Conservation (phyloP, 2,329 filamentous ascomycete species). For the Aspergillus aculeatinus region DNA sequence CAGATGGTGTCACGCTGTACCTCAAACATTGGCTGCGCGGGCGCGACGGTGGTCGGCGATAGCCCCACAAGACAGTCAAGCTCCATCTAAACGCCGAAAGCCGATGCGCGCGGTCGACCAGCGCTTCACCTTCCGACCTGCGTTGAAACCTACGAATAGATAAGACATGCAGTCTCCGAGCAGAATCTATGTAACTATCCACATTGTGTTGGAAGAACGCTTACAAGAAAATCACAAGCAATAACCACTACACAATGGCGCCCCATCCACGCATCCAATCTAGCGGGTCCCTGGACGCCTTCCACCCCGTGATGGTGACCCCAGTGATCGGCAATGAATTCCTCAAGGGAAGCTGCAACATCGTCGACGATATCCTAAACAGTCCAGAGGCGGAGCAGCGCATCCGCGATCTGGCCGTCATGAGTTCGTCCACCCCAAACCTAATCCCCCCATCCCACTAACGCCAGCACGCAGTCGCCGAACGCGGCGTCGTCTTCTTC, state of each 20-base stretch:
- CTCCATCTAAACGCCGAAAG: not conserved
- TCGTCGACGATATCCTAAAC: conserved; percentile 56
- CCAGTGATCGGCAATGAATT: conserved; percentile 46
- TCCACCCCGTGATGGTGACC: conserved; percentile 24
- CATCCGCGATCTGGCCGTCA: conserved; percentile 66
- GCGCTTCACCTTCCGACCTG: not conserved
- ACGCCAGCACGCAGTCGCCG: conserved; percentile 53
- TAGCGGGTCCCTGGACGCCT: conserved; percentile 15
- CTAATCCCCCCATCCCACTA: not conserved
- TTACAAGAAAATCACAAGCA: not conserved
- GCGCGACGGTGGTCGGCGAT: not conserved
- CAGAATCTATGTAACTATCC: no score
- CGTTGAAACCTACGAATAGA: not conserved
- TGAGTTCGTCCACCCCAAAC: conserved; percentile 48
- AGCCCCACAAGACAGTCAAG: not conserved
- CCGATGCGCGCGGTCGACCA: not conserved
- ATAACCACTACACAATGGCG: not conserved
- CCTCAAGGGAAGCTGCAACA: conserved; percentile 33
- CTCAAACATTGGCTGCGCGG: no score
- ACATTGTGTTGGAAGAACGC: not conserved
- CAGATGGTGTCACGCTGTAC: no score
- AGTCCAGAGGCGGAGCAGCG: conserved; percentile 63
- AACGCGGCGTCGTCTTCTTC: conserved; percentile 70
- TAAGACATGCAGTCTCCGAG: not conserved
- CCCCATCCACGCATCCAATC: conserved; percentile 11